A percentile compares a stretch with the other conserved stretches of the same genome.
Evolutionary conservation across 345 rosid genomes (phyloP).

Genomic region (Gossypium turneri): DNA sequence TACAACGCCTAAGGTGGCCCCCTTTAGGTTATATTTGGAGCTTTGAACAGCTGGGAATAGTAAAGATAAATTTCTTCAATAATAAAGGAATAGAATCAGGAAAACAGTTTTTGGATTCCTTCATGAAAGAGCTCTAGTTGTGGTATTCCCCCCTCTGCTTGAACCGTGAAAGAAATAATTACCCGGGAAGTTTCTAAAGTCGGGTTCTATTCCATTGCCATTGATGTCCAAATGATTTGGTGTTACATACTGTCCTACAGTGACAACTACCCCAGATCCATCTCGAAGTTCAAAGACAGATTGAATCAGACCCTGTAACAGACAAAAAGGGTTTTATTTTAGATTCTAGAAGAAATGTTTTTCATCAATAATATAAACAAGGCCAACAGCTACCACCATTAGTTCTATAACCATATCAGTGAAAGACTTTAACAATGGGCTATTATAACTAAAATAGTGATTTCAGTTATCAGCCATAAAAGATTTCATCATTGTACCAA

Average conservation of each 20-base stretch:
- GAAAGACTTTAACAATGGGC: neutral
- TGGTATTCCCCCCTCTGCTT: neutral
- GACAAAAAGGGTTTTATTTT: neutral
- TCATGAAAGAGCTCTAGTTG: neutral
- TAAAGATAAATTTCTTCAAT: neutral
- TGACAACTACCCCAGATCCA: slow-evolving; percentile 88
- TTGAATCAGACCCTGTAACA: slow-evolving; percentile 77
- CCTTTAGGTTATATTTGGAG: neutral
- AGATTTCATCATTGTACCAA: neutral
- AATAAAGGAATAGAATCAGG: slow-evolving; percentile 7
- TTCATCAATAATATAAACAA: neutral
- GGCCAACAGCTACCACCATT: neutral
- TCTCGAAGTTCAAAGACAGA: slow-evolving; percentile 86
- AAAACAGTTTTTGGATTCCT: neutral
- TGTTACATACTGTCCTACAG: slow-evolving; percentile 83
- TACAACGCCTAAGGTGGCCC: neutral
- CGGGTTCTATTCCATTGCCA: slow-evolving; percentile 89
- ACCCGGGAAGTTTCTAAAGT: slow-evolving; percentile 69
- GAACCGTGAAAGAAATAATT: neutral
- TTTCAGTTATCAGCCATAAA: neutral
- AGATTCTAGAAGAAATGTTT: slow-evolving; percentile 1
- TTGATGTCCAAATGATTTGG: slow-evolving; percentile 88
- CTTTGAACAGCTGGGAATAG: neutral
- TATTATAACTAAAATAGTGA: neutral
- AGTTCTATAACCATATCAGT: neutral